Conservation (phyloP, 2,329 filamentous ascomycete genomes). For the Ophiostoma ulmi region DNA sequence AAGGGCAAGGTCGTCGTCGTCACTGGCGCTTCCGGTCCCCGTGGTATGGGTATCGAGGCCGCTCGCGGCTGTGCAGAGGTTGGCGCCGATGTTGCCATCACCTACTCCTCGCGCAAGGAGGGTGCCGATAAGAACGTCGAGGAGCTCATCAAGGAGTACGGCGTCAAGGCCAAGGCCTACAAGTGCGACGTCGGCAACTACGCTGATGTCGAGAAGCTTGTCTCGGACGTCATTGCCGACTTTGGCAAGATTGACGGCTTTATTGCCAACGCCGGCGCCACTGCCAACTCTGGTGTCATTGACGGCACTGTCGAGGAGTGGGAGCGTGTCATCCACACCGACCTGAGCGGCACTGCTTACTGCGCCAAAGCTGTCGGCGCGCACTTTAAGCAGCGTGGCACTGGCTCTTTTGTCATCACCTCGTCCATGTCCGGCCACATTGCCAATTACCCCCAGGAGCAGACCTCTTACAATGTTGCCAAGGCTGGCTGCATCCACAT, state of each 20-base stretch:
- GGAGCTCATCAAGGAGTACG: slow-evolving; percentile 60
- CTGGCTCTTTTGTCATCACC: slow-evolving; percentile 71
- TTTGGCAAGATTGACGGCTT: slow-evolving; percentile 74
- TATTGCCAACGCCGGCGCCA: slow-evolving; percentile 71
- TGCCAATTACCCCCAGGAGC: slow-evolving; percentile 70
- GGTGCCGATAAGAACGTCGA: slow-evolving; percentile 61
- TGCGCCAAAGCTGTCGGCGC: slow-evolving; percentile 63
- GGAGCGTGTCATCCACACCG: slow-evolving; percentile 62
- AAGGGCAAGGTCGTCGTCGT: slow-evolving; percentile 69
- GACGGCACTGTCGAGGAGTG: slow-evolving; percentile 61
- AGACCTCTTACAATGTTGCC: slow-evolving; percentile 68
- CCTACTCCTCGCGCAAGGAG: slow-evolving; percentile 65
- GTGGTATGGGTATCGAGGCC: slow-evolving; percentile 65
- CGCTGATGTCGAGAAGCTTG: slow-evolving; percentile 46
- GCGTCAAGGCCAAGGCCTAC: slow-evolving; percentile 61
- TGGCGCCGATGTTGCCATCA: slow-evolving; percentile 65
- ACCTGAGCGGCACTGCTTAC: slow-evolving; percentile 74
- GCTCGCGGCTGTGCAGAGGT: slow-evolving; percentile 66
- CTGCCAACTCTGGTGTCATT: slow-evolving; percentile 62
- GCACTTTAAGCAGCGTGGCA: slow-evolving; percentile 56
- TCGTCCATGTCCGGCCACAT: slow-evolving; percentile 75
- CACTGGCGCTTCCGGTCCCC: slow-evolving; percentile 63
- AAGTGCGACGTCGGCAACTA: slow-evolving; percentile 55
- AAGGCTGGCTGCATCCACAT: slow-evolving; percentile 61
- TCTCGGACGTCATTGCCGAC: slow-evolving; percentile 54